Conservation (phyloP, 306 rosid species). For the Malus sieversii region DNA sequence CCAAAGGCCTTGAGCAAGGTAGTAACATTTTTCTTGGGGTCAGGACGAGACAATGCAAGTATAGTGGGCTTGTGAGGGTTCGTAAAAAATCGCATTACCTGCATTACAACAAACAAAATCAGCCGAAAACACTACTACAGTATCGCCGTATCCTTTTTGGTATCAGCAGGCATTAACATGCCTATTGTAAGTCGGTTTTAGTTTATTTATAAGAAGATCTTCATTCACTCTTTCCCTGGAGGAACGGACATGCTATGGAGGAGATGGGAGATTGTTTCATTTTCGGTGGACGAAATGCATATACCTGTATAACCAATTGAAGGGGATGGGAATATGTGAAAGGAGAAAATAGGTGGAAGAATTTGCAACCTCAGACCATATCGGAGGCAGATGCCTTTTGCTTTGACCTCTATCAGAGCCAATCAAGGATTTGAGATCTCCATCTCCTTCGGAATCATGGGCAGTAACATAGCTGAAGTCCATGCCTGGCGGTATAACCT, state of each 20-base stretch:
- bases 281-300: not conserved
- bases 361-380: constrained; percentile 66
- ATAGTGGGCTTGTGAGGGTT: constrained; percentile 88
- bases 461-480: constrained; percentile 68
- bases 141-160: not conserved
- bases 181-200: not conserved
- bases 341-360: constrained; percentile 3
- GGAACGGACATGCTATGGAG: not conserved
- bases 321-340: not conserved
- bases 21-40: constrained; percentile 80
- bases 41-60: constrained; percentile 85
- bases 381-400: constrained; percentile 58
- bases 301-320: not conserved
- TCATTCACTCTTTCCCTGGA: not conserved
- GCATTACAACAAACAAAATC: constrained; percentile 10
- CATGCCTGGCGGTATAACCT: constrained; percentile 85
- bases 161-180: not conserved
- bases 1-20: constrained; percentile 82
- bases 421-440: constrained; percentile 63
- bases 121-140: not conserved
- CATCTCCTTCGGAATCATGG: constrained; percentile 59
- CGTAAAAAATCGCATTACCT: constrained; percentile 74
- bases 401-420: constrained; percentile 53
- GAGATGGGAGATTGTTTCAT: not conserved
- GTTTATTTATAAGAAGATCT: not conserved